Conservation (phyloP, 139 green algal genomes). For the Coccomyxa sp. region DNA sequence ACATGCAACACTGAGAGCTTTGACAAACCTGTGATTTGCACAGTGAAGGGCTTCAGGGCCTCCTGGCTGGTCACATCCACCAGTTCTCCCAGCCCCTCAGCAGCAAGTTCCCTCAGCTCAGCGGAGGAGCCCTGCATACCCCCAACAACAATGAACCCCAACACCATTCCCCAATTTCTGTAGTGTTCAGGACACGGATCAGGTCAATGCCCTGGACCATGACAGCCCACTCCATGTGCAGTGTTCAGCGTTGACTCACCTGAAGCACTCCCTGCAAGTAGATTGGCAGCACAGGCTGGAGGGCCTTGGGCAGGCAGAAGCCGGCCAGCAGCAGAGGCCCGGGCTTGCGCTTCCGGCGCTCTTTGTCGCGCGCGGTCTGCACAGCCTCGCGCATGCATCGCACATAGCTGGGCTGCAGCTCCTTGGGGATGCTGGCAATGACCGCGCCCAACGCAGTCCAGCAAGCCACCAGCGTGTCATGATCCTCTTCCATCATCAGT, state of each 20-base stretch:
- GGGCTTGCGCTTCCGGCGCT: constrained; percentile 63
- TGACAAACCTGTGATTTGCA: constrained; percentile 60
- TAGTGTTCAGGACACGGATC: background rate
- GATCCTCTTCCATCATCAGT: constrained; percentile 58
- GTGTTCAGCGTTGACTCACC: constrained; percentile 19
- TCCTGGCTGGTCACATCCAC: constrained; percentile 73
- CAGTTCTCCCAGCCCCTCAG: constrained; percentile 88
- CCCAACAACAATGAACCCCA: constrained; percentile 3
- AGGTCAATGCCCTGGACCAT: background rate
- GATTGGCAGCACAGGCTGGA: constrained; percentile 86
- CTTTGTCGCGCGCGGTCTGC: constrained; percentile 66
- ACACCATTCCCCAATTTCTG: background rate
- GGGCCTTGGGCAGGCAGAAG: constrained; percentile 82
- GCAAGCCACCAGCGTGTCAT: constrained; percentile 33
- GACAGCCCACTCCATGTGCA: background rate
- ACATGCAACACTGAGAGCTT: too few species aligned
- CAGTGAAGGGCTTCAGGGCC: constrained; percentile 83
- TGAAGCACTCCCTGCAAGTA: constrained; percentile 89
- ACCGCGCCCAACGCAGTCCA: constrained; percentile 78
- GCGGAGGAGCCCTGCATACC: constrained; percentile 52
- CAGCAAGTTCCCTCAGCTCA: constrained; percentile 82
- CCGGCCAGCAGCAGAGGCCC: constrained; percentile 65
- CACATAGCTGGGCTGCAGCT: constrained; percentile 73
- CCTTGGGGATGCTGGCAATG: constrained; percentile 75
- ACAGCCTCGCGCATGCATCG: constrained; percentile 63